Conservation (phyloP, 768 basidiomycete species). For the Tulasnella sp. region DNA sequence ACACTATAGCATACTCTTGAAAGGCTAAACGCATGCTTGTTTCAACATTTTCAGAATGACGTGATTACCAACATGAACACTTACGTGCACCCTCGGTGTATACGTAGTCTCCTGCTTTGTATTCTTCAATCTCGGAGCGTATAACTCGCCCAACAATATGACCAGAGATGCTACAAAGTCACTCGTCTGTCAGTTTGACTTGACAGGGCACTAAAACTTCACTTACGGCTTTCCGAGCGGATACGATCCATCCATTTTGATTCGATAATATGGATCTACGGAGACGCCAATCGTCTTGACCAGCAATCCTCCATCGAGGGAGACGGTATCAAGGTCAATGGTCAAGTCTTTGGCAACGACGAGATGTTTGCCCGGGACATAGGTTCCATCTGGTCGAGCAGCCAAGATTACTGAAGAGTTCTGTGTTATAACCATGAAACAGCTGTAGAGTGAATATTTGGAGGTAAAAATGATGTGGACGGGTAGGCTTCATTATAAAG, state of each 20-base stretch:
- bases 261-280: slow-evolving; percentile 9
- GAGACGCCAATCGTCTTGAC: slow-evolving; percentile 1
- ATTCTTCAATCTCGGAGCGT: not conserved
- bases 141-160: not conserved
- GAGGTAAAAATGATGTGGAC: not conserved
- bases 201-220: not conserved
- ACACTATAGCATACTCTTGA: not conserved
- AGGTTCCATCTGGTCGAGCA: not conserved
- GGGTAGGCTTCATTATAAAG: not conserved
- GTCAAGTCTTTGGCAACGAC: not conserved
- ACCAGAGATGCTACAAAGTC: not conserved
- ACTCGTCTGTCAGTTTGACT: not conserved
- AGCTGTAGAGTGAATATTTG: not conserved
- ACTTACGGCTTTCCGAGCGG: not conserved
- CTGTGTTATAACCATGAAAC: not conserved
- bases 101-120: not conserved
- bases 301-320: slow-evolving; percentile 11
- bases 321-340: not conserved
- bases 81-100: not conserved
- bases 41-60: not conserved
- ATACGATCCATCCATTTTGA: not conserved
- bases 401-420: not conserved
- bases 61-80: too few relatives aligned
- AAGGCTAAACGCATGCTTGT: not conserved
- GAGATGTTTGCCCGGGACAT: not conserved